Percentiles rank a stretch among this genome's conserved stretches.
Conservation (phyloP, 805 yeast genomes). For the Yamadazyma ubonensis region DNA sequence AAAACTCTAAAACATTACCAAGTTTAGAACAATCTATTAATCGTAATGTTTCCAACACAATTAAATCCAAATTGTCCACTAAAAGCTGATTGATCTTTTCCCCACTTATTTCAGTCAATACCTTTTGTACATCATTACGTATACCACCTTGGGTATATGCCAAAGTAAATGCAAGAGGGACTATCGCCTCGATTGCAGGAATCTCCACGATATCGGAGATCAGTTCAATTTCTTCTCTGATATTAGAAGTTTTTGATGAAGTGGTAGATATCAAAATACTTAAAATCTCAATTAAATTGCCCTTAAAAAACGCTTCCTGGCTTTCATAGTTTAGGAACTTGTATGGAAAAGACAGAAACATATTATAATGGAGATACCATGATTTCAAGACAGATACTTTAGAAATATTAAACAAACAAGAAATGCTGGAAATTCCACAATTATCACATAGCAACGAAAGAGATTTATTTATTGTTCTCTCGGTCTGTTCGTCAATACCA, state of each 20-base stretch:
- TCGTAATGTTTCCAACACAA: constrained; percentile 4
- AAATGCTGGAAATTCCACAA: neutral
- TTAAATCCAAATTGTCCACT: neutral
- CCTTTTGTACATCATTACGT: constrained; percentile 3
- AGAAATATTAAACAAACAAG: neutral
- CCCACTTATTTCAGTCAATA: neutral
- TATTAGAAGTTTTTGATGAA: neutral
- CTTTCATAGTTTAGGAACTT: constrained; percentile 35
- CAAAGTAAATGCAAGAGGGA: constrained; percentile 4
- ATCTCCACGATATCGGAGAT: neutral
- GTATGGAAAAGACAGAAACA: constrained; percentile 40
- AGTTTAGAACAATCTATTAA: constrained; percentile 6
- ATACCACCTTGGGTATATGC: constrained; percentile 6
- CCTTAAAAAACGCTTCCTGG: neutral
- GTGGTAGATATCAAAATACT: constrained; percentile 3
- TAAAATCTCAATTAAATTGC: neutral
- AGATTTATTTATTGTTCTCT: neutral
- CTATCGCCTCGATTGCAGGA: neutral
- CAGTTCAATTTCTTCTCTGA: neutral
- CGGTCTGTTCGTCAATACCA: neutral
- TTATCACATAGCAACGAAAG: constrained; percentile 3
- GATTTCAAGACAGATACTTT: constrained; percentile 38
- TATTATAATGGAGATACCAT: constrained; percentile 40
- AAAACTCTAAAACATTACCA: neutral
- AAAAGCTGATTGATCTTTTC: neutral